Evolutionary conservation across 306 rosid genomes (phyloP).

Genomic region (Cicer yamashitae): DNA sequence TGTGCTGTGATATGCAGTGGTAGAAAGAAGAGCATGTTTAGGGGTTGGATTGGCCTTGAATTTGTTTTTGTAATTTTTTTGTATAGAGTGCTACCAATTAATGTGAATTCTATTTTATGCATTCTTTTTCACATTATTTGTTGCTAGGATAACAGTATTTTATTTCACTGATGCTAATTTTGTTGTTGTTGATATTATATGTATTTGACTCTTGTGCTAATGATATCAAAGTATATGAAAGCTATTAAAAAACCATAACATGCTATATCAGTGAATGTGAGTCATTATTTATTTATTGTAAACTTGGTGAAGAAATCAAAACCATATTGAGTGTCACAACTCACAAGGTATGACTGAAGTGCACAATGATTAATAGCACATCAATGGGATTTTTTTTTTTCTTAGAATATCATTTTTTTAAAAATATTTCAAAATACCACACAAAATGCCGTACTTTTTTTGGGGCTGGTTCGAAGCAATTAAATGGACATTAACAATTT

Average conservation of each 20-base stretch:
- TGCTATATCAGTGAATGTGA: neutral
- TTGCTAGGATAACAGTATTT: conserved; percentile 10
- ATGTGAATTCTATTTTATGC: conserved; percentile 17
- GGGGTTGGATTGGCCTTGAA: conserved; percentile 7
- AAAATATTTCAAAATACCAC: too few relatives aligned
- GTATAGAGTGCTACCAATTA: conserved; percentile 34
- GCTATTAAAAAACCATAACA: neutral
- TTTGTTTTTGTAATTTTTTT: conserved; percentile 26
- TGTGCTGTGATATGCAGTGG: neutral
- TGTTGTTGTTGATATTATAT: conserved; percentile 23
- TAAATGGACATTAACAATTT: too few relatives aligned
- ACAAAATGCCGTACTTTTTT: too few relatives aligned
- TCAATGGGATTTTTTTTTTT: too few relatives aligned
- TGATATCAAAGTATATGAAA: conserved; percentile 14
- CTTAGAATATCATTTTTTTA: too few relatives aligned
- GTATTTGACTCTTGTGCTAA: conserved; percentile 14
- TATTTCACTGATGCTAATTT: conserved; percentile 6
- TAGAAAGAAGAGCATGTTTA: conserved; percentile 42
- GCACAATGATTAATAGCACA: too few relatives aligned
- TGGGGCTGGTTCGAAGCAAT: too few relatives aligned
- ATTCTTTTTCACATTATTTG: neutral
- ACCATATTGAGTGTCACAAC: neutral
- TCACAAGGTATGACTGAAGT: neutral
- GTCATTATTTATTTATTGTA: neutral
- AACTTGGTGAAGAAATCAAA: neutral